Percentiles rank a stretch among this genome's conserved stretches.
Conservation (phyloP, 257 asterid species). For the Solanum verrucosum region DNA sequence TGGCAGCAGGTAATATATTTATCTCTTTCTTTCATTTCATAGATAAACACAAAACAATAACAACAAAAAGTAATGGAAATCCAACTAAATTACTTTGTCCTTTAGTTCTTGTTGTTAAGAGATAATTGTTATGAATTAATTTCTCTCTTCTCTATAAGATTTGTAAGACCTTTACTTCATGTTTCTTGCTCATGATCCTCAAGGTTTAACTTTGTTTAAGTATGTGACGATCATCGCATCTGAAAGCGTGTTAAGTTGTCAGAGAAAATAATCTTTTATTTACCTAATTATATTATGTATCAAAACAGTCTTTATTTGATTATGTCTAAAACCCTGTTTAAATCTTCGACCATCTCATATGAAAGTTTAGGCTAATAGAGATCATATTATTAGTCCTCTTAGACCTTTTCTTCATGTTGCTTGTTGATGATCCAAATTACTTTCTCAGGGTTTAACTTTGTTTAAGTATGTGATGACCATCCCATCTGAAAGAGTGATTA, state of each 20-base stretch:
- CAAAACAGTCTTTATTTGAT: not conserved
- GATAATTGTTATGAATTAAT: conserved; percentile 21
- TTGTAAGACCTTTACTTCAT: not conserved
- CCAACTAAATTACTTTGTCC: conserved; percentile 43
- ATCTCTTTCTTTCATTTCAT: not conserved
- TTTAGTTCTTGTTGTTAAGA: conserved; percentile 35
- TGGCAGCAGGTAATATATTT: conserved; percentile 76
- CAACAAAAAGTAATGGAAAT: conserved; percentile 2
- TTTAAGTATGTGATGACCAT: not conserved
- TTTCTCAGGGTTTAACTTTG: not conserved
- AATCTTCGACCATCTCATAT: not conserved
- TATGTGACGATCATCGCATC: not conserved
- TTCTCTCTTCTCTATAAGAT: not conserved
- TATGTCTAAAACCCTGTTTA: not conserved
- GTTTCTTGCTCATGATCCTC: not conserved
- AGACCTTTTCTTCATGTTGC: not conserved
- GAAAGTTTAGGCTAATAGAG: not conserved
- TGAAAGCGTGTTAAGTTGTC: not conserved
- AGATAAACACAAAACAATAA: conserved; percentile 1
- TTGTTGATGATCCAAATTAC: not conserved
- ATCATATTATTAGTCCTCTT: not conserved
- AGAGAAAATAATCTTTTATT: not conserved
- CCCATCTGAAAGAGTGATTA: not conserved
- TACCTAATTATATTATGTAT: not conserved
- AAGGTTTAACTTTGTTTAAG: not conserved